Conservation (phyloP, 257 asterid genomes). For the Nemophila menziesii region DNA sequence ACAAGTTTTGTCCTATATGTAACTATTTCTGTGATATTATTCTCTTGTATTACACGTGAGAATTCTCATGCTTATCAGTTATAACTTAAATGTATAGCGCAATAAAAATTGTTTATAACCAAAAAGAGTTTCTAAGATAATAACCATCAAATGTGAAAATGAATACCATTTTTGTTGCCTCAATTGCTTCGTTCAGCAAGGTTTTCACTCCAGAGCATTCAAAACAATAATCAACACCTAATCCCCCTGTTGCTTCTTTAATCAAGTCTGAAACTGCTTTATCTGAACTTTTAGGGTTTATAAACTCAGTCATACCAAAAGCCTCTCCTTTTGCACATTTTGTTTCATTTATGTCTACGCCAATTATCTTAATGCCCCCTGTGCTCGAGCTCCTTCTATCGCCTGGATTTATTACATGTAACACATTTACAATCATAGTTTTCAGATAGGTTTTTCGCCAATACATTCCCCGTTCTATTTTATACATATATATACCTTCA, state of each 20-base stretch:
- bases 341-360: slow-evolving; percentile 48
- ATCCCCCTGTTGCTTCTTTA: slow-evolving; percentile 57
- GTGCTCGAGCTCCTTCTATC: slow-evolving; percentile 37
- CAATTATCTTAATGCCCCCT: slow-evolving; percentile 57
- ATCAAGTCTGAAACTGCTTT: slow-evolving; percentile 45
- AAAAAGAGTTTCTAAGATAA: background rate
- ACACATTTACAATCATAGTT: background rate
- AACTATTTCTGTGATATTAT: too few relatives aligned
- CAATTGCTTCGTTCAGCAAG: slow-evolving; percentile 55
- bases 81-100: background rate
- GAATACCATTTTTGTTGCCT: slow-evolving; percentile 55
- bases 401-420: slow-evolving; percentile 24
- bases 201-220: slow-evolving; percentile 65
- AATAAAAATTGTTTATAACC: background rate
- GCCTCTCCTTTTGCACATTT: slow-evolving; percentile 41
- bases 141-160: background rate
- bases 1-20: too few relatives aligned
- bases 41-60: too few relatives aligned
- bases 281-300: slow-evolving; percentile 37
- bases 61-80: too few relatives aligned
- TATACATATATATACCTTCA: background rate
- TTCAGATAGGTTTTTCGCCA: too few relatives aligned
- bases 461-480: background rate
- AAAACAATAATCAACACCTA: slow-evolving; percentile 54
- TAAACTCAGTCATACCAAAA: slow-evolving; percentile 60